phyloP scores from a whole-genome alignment of 2,329 filamentous ascomycete genomes.

The Talaromyces sp. region DNA sequence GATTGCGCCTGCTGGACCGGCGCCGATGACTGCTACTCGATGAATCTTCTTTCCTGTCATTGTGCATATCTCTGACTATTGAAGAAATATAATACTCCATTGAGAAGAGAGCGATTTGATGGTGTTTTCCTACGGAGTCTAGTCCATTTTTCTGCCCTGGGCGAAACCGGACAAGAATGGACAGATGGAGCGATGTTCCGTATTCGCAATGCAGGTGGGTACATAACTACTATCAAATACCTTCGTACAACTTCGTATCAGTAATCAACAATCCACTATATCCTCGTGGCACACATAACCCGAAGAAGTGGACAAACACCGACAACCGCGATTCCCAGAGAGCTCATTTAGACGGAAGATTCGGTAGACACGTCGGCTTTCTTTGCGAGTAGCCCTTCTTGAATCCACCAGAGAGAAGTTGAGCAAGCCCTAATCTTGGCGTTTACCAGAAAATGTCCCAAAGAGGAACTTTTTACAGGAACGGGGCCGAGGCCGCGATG shows the following conservation, averaged over 20 bases:
- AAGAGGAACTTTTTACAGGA: not conserved
- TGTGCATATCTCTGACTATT: not conserved
- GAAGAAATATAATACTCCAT: not conserved
- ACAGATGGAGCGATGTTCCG: not conserved
- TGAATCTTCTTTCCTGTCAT: not conserved
- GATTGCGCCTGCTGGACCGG: constrained; percentile 31
- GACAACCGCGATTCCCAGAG: not conserved
- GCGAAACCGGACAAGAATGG: not conserved
- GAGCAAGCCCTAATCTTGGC: not conserved
- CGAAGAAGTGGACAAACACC: not conserved
- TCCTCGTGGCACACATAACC: not conserved
- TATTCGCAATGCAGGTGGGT: not conserved
- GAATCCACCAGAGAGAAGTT: not conserved
- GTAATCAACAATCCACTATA: not conserved
- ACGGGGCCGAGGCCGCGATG: not conserved
- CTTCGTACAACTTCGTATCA: not conserved
- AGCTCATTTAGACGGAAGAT: not conserved
- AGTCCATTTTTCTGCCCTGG: not conserved
- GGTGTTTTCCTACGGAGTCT: not conserved
- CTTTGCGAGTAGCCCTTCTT: not conserved
- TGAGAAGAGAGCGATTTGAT: not conserved
- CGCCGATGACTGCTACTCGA: constrained; percentile 26
- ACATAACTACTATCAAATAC: not conserved
- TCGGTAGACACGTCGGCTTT: not conserved
- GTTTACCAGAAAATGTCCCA: not conserved